A percentile compares a stretch with the other conserved stretches of the same genome.
phyloP scores from a whole-genome alignment of 768 basidiomycete species.

The Favolaschia claudopus region DNA sequence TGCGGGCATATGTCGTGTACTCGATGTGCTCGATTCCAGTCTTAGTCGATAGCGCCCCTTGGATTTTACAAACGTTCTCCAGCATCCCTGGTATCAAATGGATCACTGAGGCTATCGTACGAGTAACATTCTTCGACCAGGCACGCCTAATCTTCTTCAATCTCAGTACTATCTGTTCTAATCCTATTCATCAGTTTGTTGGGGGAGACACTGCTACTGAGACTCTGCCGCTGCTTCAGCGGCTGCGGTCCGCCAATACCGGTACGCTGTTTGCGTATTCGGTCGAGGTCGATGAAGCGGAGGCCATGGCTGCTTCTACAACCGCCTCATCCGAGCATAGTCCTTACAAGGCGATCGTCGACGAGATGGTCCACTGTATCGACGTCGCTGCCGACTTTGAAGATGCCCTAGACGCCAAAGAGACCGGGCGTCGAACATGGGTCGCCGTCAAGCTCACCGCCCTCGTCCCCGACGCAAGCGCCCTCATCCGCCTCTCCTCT shows the following conservation, averaged over 20 bases:
- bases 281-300: conserved; percentile 79
- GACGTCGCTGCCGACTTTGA: conserved; percentile 87
- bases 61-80: conserved; percentile 60
- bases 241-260: conserved; percentile 70
- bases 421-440: conserved; percentile 68
- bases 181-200: conserved; percentile 67
- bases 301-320: conserved; percentile 44
- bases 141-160: conserved; percentile 43
- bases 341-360: conserved; percentile 68
- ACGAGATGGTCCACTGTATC: conserved; percentile 80
- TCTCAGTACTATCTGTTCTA: not conserved
- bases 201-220: conserved; percentile 84
- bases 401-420: conserved; percentile 44
- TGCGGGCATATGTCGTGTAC: conserved; percentile 85
- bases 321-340: conserved; percentile 33
- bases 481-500: conserved; percentile 69
- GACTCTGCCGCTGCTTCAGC: conserved; percentile 67
- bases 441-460: conserved; percentile 88
- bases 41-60: conserved; percentile 79
- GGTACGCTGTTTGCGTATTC: conserved; percentile 85
- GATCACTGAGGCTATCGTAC: conserved; percentile 72
- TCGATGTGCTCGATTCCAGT: conserved; percentile 78
- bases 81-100: conserved; percentile 66
- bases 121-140: conserved; percentile 87
- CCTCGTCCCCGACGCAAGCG: conserved; percentile 66